Base-by-base conservation (phyloP, 495 filamentous ascomycete genomes). In the Patellaria atrata region DNA sequence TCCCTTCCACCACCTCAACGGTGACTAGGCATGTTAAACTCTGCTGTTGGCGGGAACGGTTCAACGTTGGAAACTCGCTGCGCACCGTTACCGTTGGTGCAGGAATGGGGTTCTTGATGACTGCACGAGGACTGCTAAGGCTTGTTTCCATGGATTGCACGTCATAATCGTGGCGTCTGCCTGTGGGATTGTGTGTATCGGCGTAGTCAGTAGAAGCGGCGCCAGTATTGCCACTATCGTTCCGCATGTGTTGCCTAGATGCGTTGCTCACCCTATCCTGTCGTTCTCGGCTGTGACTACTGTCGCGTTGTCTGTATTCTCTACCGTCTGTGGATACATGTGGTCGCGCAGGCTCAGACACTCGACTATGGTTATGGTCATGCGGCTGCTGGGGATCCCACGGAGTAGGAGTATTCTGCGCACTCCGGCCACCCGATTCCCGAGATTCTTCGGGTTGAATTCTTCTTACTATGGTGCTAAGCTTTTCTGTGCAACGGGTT, bases 41-140 rank as follows among this genome's bases (percentile, higher is more conserved):
- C 58, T 99, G 89, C 55, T 94, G 89, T 54, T 91, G 83, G 30
- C 89, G 78, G 22, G 87, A 93, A 38, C 82, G 70, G 47, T 67
- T 94, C 48, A 99, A 66, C 2, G 89, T 94, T 8, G 89, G 89
- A 51, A 93, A 99, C 59, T 99, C 89, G 51, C 86, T 94, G 34
- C 87, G 81, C 17, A 99, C 77, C 5, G 81, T 91, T 18, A 99
- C 84, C 0, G 71, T 78, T 4, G 89, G 89, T 7, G 89, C 65
- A 5, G 87, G 85, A 30, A 96, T 94, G 0, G 91, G 86, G 39
- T 93, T 94, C 45, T 76, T 80, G n/a, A 72, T 68, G 14, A 75
- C 54, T 35, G 71, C 63, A 4, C 83, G 70, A 5, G 85, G 79
- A 54, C 71, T 82, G 45, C 71, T 73, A 17, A 92, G 60, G 27